phyloP scores from a whole-genome alignment of 2,329 filamentous ascomycete genomes.

The Camillea tinctor region DNA sequence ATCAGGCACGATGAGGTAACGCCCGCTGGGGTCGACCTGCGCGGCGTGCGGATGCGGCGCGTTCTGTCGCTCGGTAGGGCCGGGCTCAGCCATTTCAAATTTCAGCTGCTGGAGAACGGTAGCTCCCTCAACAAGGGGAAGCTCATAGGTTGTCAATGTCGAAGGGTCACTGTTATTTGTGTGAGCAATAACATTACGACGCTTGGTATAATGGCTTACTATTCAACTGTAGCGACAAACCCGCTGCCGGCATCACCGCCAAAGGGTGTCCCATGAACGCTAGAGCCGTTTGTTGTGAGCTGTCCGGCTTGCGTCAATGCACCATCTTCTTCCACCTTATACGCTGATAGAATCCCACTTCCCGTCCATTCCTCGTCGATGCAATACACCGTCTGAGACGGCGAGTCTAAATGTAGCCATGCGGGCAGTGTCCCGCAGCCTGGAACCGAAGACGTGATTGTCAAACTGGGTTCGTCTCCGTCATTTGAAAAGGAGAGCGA shows the following conservation, averaged over 20 bases:
- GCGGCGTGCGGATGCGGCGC: conserved; percentile 54
- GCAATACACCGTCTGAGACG: conserved; percentile 33
- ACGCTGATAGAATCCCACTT: conserved; percentile 36
- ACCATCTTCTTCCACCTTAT: conserved; percentile 33
- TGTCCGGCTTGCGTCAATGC: conserved; percentile 32
- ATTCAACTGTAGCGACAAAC: conserved; percentile 44
- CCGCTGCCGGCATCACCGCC: conserved; percentile 37
- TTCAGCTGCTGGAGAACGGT: conserved; percentile 36
- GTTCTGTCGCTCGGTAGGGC: conserved; percentile 51
- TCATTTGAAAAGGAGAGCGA: conserved; percentile 31
- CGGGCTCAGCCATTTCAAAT: conserved; percentile 42
- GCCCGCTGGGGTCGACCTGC: conserved; percentile 47
- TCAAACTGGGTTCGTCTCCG: conserved; percentile 27
- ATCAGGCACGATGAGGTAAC: conserved; percentile 51
- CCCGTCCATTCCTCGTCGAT: conserved; percentile 39
- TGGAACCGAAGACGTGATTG: conserved; percentile 26
- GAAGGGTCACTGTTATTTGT: conserved; percentile 37
- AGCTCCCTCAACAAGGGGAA: conserved; percentile 34
- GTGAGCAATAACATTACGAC: conserved; percentile 9
- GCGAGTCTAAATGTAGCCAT: conserved; percentile 38
- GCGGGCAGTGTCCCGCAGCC: conserved; percentile 38
- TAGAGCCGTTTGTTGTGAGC: conserved; percentile 35
- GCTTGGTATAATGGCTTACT: conserved; percentile 33
- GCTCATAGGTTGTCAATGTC: conserved; percentile 43
- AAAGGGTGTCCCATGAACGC: conserved; percentile 42